Evolutionary conservation across 306 rosid species (phyloP).

Genomic region (Myrica gale): DNA sequence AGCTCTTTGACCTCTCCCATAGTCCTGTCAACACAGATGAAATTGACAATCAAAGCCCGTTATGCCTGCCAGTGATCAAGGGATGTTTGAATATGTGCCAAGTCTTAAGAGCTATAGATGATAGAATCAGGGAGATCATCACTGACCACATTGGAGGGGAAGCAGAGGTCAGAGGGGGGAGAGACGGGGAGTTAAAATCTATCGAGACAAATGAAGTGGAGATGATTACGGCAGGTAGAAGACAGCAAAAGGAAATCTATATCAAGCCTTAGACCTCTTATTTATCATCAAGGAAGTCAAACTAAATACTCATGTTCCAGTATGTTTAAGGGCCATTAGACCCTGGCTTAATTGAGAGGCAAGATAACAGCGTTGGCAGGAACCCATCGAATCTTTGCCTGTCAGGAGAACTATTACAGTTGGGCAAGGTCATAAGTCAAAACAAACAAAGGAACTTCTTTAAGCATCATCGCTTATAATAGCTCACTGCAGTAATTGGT

Average conservation of each 20-base stretch:
- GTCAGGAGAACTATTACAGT: not conserved
- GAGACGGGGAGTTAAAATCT: not conserved
- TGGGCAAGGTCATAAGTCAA: not conserved
- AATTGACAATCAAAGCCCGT: not conserved
- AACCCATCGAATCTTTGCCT: not conserved
- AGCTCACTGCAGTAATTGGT: not conserved
- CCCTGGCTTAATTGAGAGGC: not conserved
- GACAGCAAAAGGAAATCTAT: not conserved
- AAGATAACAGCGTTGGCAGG: not conserved
- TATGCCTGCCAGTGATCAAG: not conserved
- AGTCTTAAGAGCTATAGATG: not conserved
- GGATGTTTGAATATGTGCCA: not conserved
- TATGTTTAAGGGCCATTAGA: not conserved
- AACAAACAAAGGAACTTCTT: not conserved
- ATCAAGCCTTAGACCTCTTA: not conserved
- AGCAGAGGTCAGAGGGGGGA: not conserved
- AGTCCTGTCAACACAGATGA: not conserved
- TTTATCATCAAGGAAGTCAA: not conserved
- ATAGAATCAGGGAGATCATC: not conserved
- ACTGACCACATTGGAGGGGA: no score
- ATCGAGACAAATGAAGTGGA: not conserved
- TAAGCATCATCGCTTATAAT: not conserved
- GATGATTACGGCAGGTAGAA: not conserved
- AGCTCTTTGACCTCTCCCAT: conserved; percentile 1
- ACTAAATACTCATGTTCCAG: not conserved